A percentile compares a stretch with the other conserved stretches of the same genome.
Evolutionary conservation across 2,329 filamentous ascomycete genomes (phyloP).

Genomic region (Venturia effusa): DNA sequence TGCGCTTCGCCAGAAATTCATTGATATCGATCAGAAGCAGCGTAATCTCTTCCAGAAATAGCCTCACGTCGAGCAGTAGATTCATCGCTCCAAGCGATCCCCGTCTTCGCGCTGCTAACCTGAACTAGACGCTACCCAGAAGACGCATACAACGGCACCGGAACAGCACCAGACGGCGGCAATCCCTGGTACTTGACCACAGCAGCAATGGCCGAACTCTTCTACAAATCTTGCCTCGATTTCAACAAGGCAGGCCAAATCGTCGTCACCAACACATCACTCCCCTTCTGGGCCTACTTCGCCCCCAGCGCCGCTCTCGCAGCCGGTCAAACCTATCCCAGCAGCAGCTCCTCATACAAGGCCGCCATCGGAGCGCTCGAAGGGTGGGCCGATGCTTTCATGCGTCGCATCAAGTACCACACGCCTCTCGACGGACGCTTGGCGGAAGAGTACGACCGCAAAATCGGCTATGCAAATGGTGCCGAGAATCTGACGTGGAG

Average conservation of each 20-base stretch:
- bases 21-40: too few species aligned
- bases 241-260: conserved; percentile 17
- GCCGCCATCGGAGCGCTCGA: conserved; percentile 18
- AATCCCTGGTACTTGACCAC: conserved; percentile 27
- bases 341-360: conserved; percentile 16
- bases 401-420: conserved; percentile 23
- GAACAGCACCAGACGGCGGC: conserved; percentile 19
- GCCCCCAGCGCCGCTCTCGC: conserved; percentile 17
- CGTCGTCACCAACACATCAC: conserved; percentile 19
- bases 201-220: conserved; percentile 21
- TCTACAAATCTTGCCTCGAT: conserved; percentile 18
- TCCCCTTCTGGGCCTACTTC: conserved; percentile 25
- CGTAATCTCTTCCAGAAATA: too few species aligned
- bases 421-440: conserved; percentile 19
- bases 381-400: conserved; percentile 25
- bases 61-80: too few species aligned
- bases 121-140: conserved; percentile 21
- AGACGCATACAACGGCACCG: conserved; percentile 24
- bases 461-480: conserved; percentile 18
- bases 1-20: too few species aligned
- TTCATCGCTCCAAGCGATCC: too few species aligned
- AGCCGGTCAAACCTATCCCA: conserved; percentile 16
- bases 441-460: conserved; percentile 22
- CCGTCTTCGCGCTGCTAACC: conserved; percentile 7
- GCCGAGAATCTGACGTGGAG: conserved; percentile 24